phyloP scores from a whole-genome alignment of 2,329 filamentous ascomycete species.

The Aspergillus latus region DNA sequence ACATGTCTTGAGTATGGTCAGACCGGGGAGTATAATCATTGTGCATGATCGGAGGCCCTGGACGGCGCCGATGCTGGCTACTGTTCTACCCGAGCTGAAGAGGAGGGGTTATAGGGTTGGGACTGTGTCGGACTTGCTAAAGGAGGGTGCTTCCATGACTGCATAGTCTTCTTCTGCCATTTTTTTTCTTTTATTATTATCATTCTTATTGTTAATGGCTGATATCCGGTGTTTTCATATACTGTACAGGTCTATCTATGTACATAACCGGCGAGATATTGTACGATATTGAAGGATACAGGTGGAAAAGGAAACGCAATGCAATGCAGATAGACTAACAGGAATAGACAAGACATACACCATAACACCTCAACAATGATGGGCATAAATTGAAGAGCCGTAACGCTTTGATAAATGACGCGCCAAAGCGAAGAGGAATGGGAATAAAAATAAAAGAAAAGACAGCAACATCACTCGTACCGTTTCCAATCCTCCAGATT shows the following conservation, averaged over 20 bases:
- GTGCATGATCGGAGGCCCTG: conserved; percentile 83
- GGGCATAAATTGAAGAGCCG: background rate
- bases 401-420: background rate
- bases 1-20: conserved; percentile 77
- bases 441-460: background rate
- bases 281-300: conserved; percentile 11
- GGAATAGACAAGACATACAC: conserved; percentile 3
- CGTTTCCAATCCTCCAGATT: conserved; percentile 54
- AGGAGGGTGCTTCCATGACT: conserved; percentile 22
- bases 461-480: conserved; percentile 46
- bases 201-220: background rate
- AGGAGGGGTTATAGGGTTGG: conserved; percentile 69
- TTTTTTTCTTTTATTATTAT: no score
- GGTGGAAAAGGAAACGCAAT: background rate
- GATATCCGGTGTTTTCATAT: conserved; percentile 6
- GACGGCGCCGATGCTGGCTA: conserved; percentile 75
- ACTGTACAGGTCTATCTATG: conserved; percentile 11
- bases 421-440: background rate
- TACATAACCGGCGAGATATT: conserved; percentile 8
- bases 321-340: conserved; percentile 8
- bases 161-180: background rate
- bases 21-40: conserved; percentile 75
- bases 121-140: conserved; percentile 67
- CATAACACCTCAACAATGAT: background rate
- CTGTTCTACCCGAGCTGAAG: conserved; percentile 70